Evolutionary conservation across 306 rosid species (phyloP).

Genomic region (Lupinus albus): DNA sequence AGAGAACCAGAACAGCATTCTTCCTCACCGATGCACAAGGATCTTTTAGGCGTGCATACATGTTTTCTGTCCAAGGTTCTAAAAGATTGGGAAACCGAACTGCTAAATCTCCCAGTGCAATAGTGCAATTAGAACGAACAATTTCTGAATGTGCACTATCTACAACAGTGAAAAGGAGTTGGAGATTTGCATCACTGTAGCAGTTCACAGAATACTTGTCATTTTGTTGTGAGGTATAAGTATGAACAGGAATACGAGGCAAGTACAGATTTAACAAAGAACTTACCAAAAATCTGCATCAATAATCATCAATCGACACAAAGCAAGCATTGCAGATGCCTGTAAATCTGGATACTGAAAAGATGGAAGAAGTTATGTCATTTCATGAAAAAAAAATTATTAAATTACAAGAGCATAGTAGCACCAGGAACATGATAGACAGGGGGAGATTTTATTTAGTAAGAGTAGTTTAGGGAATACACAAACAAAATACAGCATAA

Average conservation of each 20-base stretch:
- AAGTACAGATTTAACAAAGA: constrained; percentile 30
- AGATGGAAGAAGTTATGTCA: constrained; percentile 28
- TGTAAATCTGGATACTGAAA: constrained; percentile 91
- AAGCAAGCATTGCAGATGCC: constrained; percentile 94
- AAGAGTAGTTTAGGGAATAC: too few species aligned
- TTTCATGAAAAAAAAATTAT: constrained; percentile 18
- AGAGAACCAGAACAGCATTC: constrained; percentile 96
- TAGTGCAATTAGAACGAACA: constrained; percentile 93
- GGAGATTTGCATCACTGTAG: constrained; percentile 84
- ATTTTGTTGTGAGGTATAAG: constrained; percentile 19
- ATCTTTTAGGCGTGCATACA: constrained; percentile 84
- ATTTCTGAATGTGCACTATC: constrained; percentile 78
- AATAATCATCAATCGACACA: constrained; percentile 89
- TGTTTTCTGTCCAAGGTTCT: constrained; percentile 96
- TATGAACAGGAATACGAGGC: neutral
- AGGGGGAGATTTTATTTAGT: too few species aligned
- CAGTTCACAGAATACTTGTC: constrained; percentile 36
- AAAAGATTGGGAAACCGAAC: constrained; percentile 94
- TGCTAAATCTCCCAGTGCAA: constrained; percentile 91
- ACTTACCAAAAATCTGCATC: constrained; percentile 92
- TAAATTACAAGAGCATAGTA: neutral
- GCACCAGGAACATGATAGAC: too few species aligned
- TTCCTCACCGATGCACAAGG: constrained; percentile 81
- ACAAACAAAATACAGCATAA: too few species aligned
- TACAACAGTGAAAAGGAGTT: constrained; percentile 89